phyloP scores from a whole-genome alignment of 129 eudicot species.

The Flaveria trinervia region DNA sequence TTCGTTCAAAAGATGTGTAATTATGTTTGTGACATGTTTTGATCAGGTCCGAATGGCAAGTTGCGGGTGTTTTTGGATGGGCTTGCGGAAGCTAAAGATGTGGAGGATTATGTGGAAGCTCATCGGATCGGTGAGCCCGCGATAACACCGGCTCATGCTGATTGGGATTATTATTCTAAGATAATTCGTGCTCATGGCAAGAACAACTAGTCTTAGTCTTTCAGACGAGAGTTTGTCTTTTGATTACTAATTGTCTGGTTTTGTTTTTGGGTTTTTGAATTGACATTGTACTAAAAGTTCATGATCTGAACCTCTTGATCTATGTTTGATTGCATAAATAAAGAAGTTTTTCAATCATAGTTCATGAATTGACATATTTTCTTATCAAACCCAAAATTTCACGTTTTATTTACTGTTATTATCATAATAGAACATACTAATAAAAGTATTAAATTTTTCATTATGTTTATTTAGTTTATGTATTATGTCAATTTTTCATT shows the following conservation, averaged over 20 bases:
- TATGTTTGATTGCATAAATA: background rate
- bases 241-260: background rate
- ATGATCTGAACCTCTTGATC: background rate
- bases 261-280: background rate
- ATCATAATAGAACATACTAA: too few relatives aligned
- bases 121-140: constrained; percentile 44
- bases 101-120: constrained; percentile 46
- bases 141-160: constrained; percentile 39
- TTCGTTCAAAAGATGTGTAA: background rate
- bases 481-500: too few relatives aligned
- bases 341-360: too few relatives aligned
- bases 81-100: constrained; percentile 51
- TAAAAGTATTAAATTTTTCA: too few relatives aligned
- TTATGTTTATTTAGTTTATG: too few relatives aligned
- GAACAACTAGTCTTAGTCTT: background rate
- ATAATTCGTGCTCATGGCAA: constrained; percentile 25
- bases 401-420: too few relatives aligned
- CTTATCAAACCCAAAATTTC: background rate
- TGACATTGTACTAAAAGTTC: background rate
- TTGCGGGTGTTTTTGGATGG: constrained; percentile 51
- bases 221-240: background rate
- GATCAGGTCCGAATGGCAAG: constrained; percentile 51
- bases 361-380: too few relatives aligned
- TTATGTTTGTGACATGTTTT: background rate
- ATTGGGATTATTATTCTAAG: constrained; percentile 44